Evolutionary conservation across 1,284 basidiomycete genomes (phyloP).

Genomic region (Boletus mariae): DNA sequence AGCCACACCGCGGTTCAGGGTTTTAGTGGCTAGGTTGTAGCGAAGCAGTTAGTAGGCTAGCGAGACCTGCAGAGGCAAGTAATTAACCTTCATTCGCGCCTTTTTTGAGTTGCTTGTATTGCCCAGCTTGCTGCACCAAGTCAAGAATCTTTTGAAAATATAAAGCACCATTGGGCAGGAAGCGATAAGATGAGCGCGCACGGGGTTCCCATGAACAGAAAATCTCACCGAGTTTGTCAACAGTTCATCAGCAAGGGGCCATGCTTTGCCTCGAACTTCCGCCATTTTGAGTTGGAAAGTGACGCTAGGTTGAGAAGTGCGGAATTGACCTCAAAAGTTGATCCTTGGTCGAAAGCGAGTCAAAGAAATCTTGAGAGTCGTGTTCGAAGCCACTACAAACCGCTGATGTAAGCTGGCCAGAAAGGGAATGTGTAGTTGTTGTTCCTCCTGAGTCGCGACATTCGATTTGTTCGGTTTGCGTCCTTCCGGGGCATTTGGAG

Average conservation of each 20-base stretch:
- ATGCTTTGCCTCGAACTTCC: constrained; percentile 75
- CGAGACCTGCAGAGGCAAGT: neutral
- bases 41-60: constrained; percentile 6
- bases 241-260: constrained; percentile 85
- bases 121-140: constrained; percentile 82
- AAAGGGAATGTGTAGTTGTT: constrained; percentile 8
- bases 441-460: neutral
- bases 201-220: neutral
- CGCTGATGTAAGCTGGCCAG: constrained; percentile 20
- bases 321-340: constrained; percentile 67
- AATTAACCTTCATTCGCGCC: constrained; percentile 88
- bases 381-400: neutral
- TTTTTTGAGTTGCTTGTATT: constrained; percentile 98
- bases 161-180: constrained; percentile 1
- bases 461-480: too few species aligned
- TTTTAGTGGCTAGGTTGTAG: constrained; percentile 76
- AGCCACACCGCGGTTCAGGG: constrained; percentile 96
- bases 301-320: neutral
- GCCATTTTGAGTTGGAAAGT: constrained; percentile 42
- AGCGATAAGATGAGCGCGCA: neutral
- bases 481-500: too few species aligned
- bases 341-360: constrained; percentile 66
- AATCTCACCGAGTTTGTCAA: constrained; percentile 88
- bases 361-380: neutral
- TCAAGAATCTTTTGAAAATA: constrained; percentile 70